Conservation (phyloP, 2,329 filamentous ascomycete genomes). For the Escovopsis sp. region DNA sequence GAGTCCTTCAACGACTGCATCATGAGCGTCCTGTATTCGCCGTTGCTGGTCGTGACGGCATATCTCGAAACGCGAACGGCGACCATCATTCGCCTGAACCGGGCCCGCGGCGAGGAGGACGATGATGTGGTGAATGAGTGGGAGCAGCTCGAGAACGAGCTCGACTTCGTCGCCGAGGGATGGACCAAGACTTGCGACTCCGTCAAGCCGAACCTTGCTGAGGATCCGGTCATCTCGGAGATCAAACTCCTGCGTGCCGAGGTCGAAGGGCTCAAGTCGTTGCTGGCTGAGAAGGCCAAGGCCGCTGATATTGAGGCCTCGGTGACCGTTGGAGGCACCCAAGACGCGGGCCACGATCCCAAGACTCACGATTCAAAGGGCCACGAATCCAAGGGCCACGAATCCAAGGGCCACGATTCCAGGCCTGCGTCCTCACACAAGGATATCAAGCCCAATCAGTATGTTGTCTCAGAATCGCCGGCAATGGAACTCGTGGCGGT, state of each 20-base stretch:
- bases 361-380: background rate
- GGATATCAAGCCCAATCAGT: background rate
- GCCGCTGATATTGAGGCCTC: conserved; percentile 7
- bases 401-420: background rate
- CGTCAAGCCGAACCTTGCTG: conserved; percentile 69
- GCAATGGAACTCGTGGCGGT: background rate
- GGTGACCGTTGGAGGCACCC: conserved; percentile 4
- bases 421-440: background rate
- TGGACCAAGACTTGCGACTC: conserved; percentile 69
- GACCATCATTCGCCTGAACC: conserved; percentile 53
- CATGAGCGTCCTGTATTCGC: conserved; percentile 76
- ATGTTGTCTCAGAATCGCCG: background rate
- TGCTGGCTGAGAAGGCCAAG: conserved; percentile 24
- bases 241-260: conserved; percentile 43
- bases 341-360: background rate
- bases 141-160: conserved; percentile 61
- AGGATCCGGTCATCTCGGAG: conserved; percentile 63
- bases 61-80: conserved; percentile 54
- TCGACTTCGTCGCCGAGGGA: conserved; percentile 71
- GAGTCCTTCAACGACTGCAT: conserved; percentile 75
- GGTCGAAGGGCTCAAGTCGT: conserved; percentile 39
- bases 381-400: background rate
- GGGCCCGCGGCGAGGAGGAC: conserved; percentile 69
- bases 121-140: conserved; percentile 85
- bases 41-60: conserved; percentile 66